Evolutionary conservation across 1,284 basidiomycete species (phyloP).

Genomic region (Ustilago trichophora): DNA sequence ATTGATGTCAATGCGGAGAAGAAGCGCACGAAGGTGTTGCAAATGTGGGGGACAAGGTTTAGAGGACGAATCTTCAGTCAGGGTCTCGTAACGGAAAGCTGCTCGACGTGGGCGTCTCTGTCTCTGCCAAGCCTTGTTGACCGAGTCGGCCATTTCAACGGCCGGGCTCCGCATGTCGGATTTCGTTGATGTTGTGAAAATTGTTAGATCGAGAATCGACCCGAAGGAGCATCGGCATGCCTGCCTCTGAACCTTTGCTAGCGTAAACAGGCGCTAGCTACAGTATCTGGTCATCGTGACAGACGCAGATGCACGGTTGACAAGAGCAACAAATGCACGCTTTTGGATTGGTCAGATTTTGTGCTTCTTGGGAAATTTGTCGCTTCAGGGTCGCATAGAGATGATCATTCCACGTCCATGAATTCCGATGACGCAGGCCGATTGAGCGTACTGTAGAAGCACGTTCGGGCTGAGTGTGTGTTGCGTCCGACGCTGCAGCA

Average conservation of each 20-base stretch:
- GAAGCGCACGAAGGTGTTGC: too few relatives aligned
- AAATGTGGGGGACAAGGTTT: background rate
- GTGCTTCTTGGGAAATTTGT: background rate
- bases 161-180: background rate
- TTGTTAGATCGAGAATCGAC: too few relatives aligned
- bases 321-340: constrained; percentile 3
- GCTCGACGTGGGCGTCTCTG: too few relatives aligned
- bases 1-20: constrained; percentile 3
- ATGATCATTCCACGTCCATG: background rate
- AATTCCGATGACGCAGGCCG: background rate
- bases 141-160: constrained; percentile 8
- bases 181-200: too few relatives aligned
- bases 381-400: constrained; percentile 2
- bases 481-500: background rate
- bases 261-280: too few relatives aligned
- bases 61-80: background rate
- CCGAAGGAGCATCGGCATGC: too few relatives aligned
- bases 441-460: background rate
- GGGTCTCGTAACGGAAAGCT: too few relatives aligned
- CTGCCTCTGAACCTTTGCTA: too few relatives aligned
- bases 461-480: background rate
- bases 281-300: too few relatives aligned
- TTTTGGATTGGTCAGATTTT: constrained; percentile 28
- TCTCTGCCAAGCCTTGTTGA: too few relatives aligned
- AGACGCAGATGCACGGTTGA: background rate